These are phyloP conservation scores for Spergularia azorica DNA, from an alignment of 179 eudicot species.

Conservation along the genomic window DNA sequence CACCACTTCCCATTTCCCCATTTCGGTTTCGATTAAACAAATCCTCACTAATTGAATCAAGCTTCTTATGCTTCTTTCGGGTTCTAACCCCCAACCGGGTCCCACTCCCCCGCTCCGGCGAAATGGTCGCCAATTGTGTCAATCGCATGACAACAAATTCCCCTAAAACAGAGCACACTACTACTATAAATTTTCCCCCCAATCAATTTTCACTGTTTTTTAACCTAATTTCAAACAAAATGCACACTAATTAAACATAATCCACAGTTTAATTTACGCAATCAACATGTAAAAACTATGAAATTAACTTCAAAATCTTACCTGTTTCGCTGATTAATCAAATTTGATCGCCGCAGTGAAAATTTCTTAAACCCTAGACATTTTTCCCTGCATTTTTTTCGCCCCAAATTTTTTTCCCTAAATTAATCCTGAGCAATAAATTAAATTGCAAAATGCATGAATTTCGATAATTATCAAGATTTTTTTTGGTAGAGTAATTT, in stretches of 20 bases:
- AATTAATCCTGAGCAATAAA: not conserved
- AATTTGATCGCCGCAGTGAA: conserved; percentile 15
- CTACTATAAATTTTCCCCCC: not conserved
- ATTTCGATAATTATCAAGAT: not conserved
- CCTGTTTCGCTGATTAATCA: conserved; percentile 9
- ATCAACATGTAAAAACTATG: not conserved
- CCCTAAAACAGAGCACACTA: conserved; percentile 33
- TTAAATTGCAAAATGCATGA: not conserved
- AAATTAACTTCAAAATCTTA: not conserved
- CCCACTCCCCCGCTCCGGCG: conserved; percentile 27
- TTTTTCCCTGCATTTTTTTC: not conserved
- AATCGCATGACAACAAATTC: conserved; percentile 37
- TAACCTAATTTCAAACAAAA: conserved; percentile 18
- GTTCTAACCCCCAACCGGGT: conserved; percentile 45
- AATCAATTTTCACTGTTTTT: not conserved
- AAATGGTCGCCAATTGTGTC: conserved; percentile 29
- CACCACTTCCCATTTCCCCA: conserved; percentile 33
- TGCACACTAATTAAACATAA: conserved; percentile 13
- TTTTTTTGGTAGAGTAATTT: too few species aligned
- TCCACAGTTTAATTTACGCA: conserved; percentile 4
- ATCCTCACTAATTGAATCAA: conserved; percentile 78
- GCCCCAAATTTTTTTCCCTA: not conserved
- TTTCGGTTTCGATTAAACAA: conserved; percentile 44
- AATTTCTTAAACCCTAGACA: conserved; percentile 15
- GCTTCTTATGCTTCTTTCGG: conserved; percentile 74